Base-by-base conservation (phyloP, 2,329 filamentous ascomycete species). In the Spiromastix sp. region DNA sequence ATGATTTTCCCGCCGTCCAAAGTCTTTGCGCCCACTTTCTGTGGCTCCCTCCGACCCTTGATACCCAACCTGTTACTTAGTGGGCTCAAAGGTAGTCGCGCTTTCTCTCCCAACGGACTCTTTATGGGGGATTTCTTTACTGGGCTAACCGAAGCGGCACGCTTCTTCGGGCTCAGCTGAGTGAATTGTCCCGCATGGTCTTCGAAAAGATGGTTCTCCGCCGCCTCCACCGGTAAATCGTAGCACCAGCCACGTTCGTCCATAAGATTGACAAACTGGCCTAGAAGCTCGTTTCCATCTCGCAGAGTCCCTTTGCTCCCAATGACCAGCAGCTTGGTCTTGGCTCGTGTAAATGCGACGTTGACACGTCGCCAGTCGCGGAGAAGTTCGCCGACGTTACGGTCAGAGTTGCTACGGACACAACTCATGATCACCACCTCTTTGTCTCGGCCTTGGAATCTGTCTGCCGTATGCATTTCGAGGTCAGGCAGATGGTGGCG, bases 401-500 rank as follows among this genome's bases (percentile, higher is more conserved):
- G 76, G 1, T 73, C 71, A 15, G 87, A 78, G 49, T 98, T 98
- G 55, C 78, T 89, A 19, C 91, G 75, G 10, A 96, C 91, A 19
- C 93, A 79, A 37, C 77, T 85, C 6, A 98, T 71, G 10, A 98
- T 75, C 1, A 96, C 74, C 2, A 93, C 79, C 52, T 94, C 86
- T 55, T 98, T 98, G 61, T 98, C 91, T 7, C 91, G 76, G 5
- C 91, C 91, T 56, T 98, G 91, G 59, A 94, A 98, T 29, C 89
- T 85, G 60, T 98, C 91, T 3, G 91, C 87, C 0, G 91, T 96
- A 59, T 98, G 86, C 72, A 96, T 86, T 60, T 98, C 91, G 2
- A 98, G 77, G 2, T 74, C 72, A 0, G 67, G 61, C 0, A 68
- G 62, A 47, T 69, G 60, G 27, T 63, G 66, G 20, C 75, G 74